phyloP scores from a whole-genome alignment of 2,329 filamentous ascomycete genomes.

The Cladobotryum mycophilum region DNA sequence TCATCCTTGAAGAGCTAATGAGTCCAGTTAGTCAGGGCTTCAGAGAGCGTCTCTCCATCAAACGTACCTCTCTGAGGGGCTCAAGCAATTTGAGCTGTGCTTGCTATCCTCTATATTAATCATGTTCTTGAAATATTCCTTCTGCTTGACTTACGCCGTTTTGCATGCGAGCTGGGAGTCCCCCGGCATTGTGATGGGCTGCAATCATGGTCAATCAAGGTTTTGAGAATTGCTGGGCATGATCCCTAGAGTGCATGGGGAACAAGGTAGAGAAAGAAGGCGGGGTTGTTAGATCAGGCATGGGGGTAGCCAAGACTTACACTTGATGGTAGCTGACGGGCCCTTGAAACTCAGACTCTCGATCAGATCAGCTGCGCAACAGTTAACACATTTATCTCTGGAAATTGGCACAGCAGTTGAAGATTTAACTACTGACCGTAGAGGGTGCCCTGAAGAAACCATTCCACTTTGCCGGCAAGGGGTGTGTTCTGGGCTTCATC shows the following conservation, averaged over 20 bases:
- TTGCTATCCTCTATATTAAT: neutral
- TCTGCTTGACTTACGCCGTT: neutral
- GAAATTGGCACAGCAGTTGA: too few species aligned
- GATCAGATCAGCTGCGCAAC: neutral
- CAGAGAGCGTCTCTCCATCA: too few species aligned
- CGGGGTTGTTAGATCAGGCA: constrained; percentile 20
- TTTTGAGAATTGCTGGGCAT: too few species aligned
- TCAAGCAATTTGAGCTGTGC: neutral
- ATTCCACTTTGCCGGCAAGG: constrained; percentile 71
- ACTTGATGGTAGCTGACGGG: neutral
- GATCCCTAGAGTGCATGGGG: too few species aligned
- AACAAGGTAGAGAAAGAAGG: too few species aligned
- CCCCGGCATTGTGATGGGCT: constrained; percentile 14
- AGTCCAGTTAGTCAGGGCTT: too few species aligned
- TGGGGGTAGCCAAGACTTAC: constrained; percentile 42
- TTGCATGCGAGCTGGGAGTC: constrained; percentile 21
- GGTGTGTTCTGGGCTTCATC: constrained; percentile 60
- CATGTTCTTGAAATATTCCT: neutral
- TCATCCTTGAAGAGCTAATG: constrained; percentile 67
- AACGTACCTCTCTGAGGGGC: too few species aligned
- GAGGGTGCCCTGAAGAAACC: constrained; percentile 71
- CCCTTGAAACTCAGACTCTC: neutral
- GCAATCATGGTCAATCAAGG: too few species aligned
- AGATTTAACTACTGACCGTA: neutral
- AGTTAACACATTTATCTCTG: neutral